Conservation (phyloP, 176 grass and related monocot genomes). For the Miscanthus lutarioriparius region DNA sequence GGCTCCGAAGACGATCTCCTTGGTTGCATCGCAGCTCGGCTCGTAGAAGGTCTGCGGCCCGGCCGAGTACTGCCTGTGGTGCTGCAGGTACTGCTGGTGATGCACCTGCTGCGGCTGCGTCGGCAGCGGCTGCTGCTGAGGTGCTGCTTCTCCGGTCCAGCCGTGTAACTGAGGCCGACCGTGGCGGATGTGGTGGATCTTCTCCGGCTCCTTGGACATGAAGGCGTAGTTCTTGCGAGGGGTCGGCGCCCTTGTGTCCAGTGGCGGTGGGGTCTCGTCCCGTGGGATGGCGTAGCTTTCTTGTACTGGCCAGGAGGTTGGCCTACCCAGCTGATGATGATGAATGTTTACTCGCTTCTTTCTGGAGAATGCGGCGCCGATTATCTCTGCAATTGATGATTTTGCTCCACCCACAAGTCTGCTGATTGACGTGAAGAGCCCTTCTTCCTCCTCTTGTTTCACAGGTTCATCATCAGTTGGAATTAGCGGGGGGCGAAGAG, state of each 20-base stretch:
- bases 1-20: slow-evolving; percentile 85
- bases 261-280: slow-evolving; percentile 56
- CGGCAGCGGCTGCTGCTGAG: slow-evolving; percentile 34
- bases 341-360: slow-evolving; percentile 52
- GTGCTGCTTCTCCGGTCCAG: slow-evolving; percentile 46
- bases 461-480: slow-evolving; percentile 54
- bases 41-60: slow-evolving; percentile 80
- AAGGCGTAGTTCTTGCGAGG: slow-evolving; percentile 76
- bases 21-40: slow-evolving; percentile 66
- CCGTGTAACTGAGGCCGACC: slow-evolving; percentile 39
- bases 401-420: slow-evolving; percentile 57
- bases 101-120: slow-evolving; percentile 41
- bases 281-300: slow-evolving; percentile 69
- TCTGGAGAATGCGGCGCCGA: slow-evolving; percentile 53
- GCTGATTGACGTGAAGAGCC: slow-evolving; percentile 52
- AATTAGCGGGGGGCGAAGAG: slow-evolving; percentile 54
- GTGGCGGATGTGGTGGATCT: slow-evolving; percentile 80
- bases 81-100: slow-evolving; percentile 82
- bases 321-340: slow-evolving; percentile 43
- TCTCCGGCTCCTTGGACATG: slow-evolving; percentile 78
- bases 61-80: slow-evolving; percentile 63
- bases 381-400: slow-evolving; percentile 54
- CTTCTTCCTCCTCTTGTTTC: slow-evolving; percentile 70
- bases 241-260: slow-evolving; percentile 55
- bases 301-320: slow-evolving; percentile 45